Evolutionary conservation across 164 flowering plant genomes (phyloP).

Genomic region (Warburgia ugandensis): DNA sequence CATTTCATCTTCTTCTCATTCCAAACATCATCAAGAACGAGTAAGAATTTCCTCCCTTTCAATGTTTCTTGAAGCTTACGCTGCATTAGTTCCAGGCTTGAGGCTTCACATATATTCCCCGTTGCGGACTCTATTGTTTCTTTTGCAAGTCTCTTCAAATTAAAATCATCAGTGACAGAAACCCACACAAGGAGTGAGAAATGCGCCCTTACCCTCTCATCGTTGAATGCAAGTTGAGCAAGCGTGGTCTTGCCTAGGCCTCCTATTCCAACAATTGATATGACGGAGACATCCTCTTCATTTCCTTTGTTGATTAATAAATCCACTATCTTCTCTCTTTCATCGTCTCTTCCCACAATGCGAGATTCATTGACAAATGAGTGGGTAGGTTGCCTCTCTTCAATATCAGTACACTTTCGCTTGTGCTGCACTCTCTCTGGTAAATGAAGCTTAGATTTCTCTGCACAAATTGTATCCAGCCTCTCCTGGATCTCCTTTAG

Average conservation of each 20-base stretch:
- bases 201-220: background rate
- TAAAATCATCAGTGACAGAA: background rate
- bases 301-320: background rate
- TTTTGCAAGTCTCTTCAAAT: background rate
- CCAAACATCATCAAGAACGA: constrained; percentile 3
- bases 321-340: background rate
- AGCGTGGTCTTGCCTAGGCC: constrained; percentile 1
- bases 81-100: background rate
- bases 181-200: background rate
- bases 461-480: background rate
- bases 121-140: background rate
- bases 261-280: background rate
- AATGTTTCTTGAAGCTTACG: background rate
- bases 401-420: too few relatives aligned
- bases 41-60: background rate
- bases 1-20: background rate
- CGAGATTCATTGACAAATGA: background rate
- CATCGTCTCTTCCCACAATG: background rate
- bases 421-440: too few relatives aligned
- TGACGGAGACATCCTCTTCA: background rate
- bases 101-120: background rate
- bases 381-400: background rate
- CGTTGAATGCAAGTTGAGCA: background rate
- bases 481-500: background rate
- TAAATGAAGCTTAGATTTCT: too few relatives aligned